These are phyloP conservation scores for Leishmania tarentolae DNA, from an alignment of 208 protist species.

Conservation along the genomic window DNA sequence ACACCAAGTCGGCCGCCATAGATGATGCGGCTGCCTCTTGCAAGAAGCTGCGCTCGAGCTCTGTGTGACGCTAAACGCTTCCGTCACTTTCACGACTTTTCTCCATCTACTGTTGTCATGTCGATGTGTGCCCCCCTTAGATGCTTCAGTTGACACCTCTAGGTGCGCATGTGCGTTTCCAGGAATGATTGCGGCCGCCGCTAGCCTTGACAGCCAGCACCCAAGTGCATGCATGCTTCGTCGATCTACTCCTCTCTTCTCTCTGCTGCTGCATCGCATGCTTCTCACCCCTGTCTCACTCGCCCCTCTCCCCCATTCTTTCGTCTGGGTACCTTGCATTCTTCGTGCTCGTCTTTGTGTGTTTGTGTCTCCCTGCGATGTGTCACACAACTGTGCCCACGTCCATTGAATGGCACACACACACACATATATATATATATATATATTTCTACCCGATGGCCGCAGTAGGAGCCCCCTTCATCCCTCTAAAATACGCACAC, in stretches of 20 bases:
- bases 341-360: background rate
- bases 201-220: background rate
- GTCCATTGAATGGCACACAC: background rate
- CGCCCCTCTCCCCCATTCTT: background rate
- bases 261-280: background rate
- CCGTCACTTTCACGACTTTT: background rate
- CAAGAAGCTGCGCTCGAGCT: background rate
- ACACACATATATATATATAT: background rate
- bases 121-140: too few species aligned
- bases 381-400: background rate
- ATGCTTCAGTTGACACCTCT: background rate
- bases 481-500: too few species aligned
- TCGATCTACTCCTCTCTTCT: background rate
- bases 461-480: background rate
- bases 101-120: too few species aligned
- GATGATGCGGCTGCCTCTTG: background rate
- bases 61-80: background rate
- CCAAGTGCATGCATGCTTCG: background rate
- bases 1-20: background rate
- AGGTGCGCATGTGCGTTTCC: background rate
- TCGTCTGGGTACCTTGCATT: background rate
- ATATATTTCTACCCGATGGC: background rate
- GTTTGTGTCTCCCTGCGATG: background rate
- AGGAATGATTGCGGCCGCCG: background rate
- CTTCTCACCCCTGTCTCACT: background rate